These are phyloP conservation scores for Botryotinia globosa DNA, from an alignment of 2,329 filamentous ascomycete genomes.

Conservation along the genomic window DNA sequence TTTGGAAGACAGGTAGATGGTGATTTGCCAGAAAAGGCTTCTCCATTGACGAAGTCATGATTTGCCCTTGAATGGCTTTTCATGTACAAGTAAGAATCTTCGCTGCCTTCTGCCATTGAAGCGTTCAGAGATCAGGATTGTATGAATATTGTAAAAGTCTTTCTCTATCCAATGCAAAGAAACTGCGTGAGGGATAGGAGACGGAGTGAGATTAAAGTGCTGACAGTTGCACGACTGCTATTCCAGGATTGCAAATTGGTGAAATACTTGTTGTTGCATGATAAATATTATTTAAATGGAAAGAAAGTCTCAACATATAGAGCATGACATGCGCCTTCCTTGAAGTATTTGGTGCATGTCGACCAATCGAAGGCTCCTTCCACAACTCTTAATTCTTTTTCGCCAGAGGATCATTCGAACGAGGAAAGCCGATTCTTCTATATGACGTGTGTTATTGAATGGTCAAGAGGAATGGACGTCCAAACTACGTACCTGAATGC, in stretches of 20 bases:
- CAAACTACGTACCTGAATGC: slow-evolving; percentile 34
- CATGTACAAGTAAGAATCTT: slow-evolving; percentile 20
- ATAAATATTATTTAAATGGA: neutral
- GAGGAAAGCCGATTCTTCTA: slow-evolving; percentile 26
- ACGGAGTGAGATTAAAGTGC: slow-evolving; percentile 14
- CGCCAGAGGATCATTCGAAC: slow-evolving; percentile 15
- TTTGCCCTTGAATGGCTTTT: neutral
- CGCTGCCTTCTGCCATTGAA: slow-evolving; percentile 17
- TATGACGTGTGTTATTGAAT: neutral
- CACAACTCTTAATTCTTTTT: slow-evolving; percentile 16
- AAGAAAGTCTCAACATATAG: neutral
- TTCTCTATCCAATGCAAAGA: slow-evolving; percentile 14
- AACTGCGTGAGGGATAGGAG: slow-evolving; percentile 9
- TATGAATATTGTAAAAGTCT: slow-evolving; percentile 11
- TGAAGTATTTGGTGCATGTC: neutral
- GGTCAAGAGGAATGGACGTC: neutral
- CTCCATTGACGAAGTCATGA: neutral
- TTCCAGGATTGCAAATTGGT: slow-evolving; percentile 3
- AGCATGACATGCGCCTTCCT: slow-evolving; percentile 14
- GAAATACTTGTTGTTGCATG: slow-evolving; percentile 15
- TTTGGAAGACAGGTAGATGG: slow-evolving; percentile 5
- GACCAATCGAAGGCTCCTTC: slow-evolving; percentile 7
- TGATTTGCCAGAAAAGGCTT: neutral
- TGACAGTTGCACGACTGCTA: slow-evolving; percentile 13
- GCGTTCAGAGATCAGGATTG: neutral